Evolutionary conservation across 1,284 basidiomycete genomes (phyloP).

Genomic region (Ustilago xerochloae): DNA sequence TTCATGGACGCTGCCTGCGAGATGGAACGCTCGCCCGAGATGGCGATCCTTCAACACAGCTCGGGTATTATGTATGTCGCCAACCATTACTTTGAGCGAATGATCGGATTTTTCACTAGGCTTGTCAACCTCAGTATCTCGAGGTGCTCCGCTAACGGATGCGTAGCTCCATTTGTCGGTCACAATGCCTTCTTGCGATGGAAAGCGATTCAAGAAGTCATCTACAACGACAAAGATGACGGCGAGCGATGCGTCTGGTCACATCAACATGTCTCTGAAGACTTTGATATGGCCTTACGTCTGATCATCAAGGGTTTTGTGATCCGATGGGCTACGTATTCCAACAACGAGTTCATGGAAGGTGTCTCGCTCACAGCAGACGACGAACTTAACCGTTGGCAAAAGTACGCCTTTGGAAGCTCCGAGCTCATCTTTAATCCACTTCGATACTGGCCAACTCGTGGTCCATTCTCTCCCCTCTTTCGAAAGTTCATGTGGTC

Average conservation of each 20-base stretch:
- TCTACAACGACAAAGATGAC: conserved; percentile 77
- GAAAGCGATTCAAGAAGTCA: conserved; percentile 82
- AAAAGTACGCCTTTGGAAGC: conserved; percentile 82
- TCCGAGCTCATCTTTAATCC: conserved; percentile 67
- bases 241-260: conserved; percentile 81
- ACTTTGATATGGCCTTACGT: conserved; percentile 79
- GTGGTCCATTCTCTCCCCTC: conserved; percentile 81
- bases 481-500: conserved; percentile 77
- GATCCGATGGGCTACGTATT: conserved; percentile 86
- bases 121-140: conserved; percentile 55
- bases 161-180: conserved; percentile 79
- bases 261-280: conserved; percentile 82
- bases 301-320: conserved; percentile 71
- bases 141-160: conserved; percentile 70
- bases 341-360: conserved; percentile 82
- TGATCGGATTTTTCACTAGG: conserved; percentile 78
- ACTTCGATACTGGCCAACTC: conserved; percentile 76
- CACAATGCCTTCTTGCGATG: conserved; percentile 89
- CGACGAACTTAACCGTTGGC: conserved; percentile 84
- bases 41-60: conserved; percentile 85
- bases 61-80: conserved; percentile 86
- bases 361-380: conserved; percentile 80
- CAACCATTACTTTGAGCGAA: conserved; percentile 86
- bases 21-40: conserved; percentile 78
- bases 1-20: conserved; percentile 85